Conservation (phyloP, 2,329 filamentous ascomycete species). For the Ophiosphaerella herpotricha region DNA sequence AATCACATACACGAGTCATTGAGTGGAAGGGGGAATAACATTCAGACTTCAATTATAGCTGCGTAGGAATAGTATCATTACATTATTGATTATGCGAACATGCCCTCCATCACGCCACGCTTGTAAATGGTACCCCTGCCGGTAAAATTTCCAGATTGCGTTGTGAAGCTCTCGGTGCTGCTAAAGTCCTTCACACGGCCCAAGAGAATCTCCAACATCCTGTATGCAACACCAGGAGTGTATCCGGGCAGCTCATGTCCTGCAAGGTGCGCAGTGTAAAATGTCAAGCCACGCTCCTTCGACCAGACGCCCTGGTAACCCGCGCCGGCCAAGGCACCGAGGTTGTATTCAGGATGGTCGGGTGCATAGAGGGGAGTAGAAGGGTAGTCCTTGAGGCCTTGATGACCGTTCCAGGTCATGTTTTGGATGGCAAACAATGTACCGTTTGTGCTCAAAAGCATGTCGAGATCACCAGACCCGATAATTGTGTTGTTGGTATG, state of each 20-base stretch:
- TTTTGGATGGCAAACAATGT: constrained; percentile 59
- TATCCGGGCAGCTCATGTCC: constrained; percentile 53
- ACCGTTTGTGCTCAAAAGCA: constrained; percentile 56
- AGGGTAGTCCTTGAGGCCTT: constrained; percentile 53
- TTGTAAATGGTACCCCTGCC: constrained; percentile 35
- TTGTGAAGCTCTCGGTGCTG: constrained; percentile 41
- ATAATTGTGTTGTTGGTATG: constrained; percentile 58
- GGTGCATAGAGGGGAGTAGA: constrained; percentile 50
- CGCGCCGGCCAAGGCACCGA: constrained; percentile 46
- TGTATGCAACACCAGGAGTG: constrained; percentile 49
- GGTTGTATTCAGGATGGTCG: constrained; percentile 50
- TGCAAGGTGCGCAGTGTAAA: constrained; percentile 49
- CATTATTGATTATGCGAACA: neutral
- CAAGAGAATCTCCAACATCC: constrained; percentile 50
- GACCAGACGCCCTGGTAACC: constrained; percentile 50
- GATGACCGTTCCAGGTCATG: constrained; percentile 57
- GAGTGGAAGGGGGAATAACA: no score
- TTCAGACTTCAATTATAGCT: no score
- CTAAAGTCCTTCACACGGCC: constrained; percentile 46
- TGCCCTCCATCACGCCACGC: constrained; percentile 3
- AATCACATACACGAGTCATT: neutral
- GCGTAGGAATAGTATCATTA: neutral
- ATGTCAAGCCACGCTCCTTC: constrained; percentile 52
- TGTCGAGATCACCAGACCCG: constrained; percentile 55
- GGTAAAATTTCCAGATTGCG: constrained; percentile 41